A percentile compares a stretch with the other conserved stretches of the same genome.
phyloP scores from a whole-genome alignment of 805 yeast species.

The Pichia phayaonensis region DNA sequence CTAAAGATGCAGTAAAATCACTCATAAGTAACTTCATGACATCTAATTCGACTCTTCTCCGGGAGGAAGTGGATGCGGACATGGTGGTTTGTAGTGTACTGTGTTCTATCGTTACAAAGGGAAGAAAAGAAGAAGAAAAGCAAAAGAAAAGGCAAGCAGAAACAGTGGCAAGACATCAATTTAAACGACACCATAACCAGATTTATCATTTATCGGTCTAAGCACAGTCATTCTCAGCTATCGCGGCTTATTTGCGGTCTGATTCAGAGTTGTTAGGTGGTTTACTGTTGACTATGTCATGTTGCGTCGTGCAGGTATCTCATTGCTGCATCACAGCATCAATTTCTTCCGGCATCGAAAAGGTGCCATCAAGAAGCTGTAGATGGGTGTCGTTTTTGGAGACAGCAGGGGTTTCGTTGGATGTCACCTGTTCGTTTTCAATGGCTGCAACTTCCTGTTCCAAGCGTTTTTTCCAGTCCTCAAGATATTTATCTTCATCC shows the following conservation, averaged over 20 bases:
- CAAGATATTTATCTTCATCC: slow-evolving; percentile 11
- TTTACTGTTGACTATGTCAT: no score
- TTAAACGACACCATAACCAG: not conserved
- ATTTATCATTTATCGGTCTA: not conserved
- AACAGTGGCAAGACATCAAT: not conserved
- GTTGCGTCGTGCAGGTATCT: not conserved
- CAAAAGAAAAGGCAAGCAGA: not conserved
- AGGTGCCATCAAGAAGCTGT: not conserved
- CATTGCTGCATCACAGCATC: not conserved
- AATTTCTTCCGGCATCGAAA: not conserved
- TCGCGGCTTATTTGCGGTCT: not conserved
- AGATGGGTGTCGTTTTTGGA: not conserved
- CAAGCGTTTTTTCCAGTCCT: not conserved
- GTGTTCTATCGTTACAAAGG: not conserved
- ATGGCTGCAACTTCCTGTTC: not conserved
- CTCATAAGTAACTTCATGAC: slow-evolving; percentile 95
- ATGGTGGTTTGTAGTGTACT: not conserved
- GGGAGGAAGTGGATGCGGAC: slow-evolving; percentile 28
- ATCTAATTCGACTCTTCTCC: slow-evolving; percentile 85
- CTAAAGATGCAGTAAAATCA: slow-evolving; percentile 77
- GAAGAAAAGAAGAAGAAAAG: not conserved
- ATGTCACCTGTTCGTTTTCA: not conserved
- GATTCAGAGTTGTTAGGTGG: not conserved
- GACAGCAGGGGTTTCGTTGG: not conserved
- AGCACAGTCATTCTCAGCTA: not conserved